Percentiles rank a stretch among this genome's conserved stretches.
Evolutionary conservation across 1,284 basidiomycete species (phyloP).

Genomic region (Ganoderma sinense): DNA sequence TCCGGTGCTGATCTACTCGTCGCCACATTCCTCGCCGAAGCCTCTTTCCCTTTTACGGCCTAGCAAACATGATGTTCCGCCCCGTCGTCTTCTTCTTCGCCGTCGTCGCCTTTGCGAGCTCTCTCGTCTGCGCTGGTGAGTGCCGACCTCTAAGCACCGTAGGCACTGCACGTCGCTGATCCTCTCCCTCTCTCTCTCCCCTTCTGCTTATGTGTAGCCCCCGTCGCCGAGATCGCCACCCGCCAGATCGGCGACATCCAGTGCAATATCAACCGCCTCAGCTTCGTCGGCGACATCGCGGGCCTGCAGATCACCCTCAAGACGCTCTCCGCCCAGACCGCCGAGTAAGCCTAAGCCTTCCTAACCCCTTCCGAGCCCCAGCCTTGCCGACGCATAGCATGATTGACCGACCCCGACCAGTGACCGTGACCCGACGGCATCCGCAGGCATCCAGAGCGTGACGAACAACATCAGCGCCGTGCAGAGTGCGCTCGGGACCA

Average conservation of each 20-base stretch:
- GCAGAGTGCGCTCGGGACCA: conserved; percentile 42
- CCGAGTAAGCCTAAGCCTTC: conserved; percentile 25
- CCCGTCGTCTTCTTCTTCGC: conserved; percentile 21
- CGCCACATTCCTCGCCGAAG: background rate
- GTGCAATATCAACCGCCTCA: conserved; percentile 45
- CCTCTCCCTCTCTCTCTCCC: background rate
- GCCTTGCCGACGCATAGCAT: background rate
- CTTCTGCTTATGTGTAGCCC: conserved; percentile 12
- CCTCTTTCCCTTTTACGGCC: background rate
- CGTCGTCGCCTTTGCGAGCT: conserved; percentile 20
- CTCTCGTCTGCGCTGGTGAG: conserved; percentile 27
- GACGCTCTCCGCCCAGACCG: conserved; percentile 30
- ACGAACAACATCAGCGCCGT: conserved; percentile 40
- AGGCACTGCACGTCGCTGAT: background rate
- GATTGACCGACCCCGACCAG: conserved; percentile 31
- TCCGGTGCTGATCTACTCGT: conserved; percentile 4
- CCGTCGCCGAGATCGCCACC: conserved; percentile 18
- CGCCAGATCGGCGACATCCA: conserved; percentile 44
- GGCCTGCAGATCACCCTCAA: conserved; percentile 39
- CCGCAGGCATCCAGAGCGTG: conserved; percentile 36
- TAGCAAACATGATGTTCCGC: conserved; percentile 21
- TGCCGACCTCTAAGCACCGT: background rate
- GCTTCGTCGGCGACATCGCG: conserved; percentile 41
- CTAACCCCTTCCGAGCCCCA: background rate
- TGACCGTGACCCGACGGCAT: conserved; percentile 40